Evolutionary conservation across 805 yeast genomes (phyloP), one percentile per base, ranked within the genome.

Genomic region (Candida arabinofermentans): DNA sequence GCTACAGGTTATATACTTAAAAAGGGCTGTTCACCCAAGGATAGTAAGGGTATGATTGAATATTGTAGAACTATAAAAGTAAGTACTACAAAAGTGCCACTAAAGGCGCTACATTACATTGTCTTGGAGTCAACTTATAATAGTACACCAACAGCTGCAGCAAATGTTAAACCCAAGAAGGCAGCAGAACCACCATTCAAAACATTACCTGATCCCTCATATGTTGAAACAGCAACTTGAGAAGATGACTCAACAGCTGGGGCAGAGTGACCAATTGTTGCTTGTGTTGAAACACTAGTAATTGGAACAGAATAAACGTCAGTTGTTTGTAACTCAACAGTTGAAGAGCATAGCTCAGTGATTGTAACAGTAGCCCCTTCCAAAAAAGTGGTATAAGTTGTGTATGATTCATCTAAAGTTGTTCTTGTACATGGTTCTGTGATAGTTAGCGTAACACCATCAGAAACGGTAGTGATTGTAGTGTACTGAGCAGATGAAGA

Each of bases 291-390:
- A 19, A 17, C 22, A 19, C 36, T 13, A 14, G 23, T 14, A 24
- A 34, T 37, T n/a, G n/a, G n/a, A n/a, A n/a, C n/a, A 12, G 40
- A 16, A 34, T 35, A 18, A 12, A 36, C 10, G 19, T 31, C 34
- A 19, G 40, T 10, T 24, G 40, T 16, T n/a, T n/a, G n/a, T n/a
- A n/a, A n/a, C n/a, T n/a, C n/a, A n/a, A n/a, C n/a, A 7, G 24
- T n/a, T 19, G 36, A 21, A 4, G 55, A 41, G 37, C 53, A 43
- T 24, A 41, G 42, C 37, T 48, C 51, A 10, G 51, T 43, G 23
- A 51, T 49, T 31, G 55, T 48, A 36, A 47, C 46, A 14, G 55
- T 50, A 37, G 41, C 52, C 33, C 50, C 54, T 23, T 41, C 43
- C 19, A 41, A 24, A 21, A 50, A 54, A 8, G 52, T 46, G 19